Evolutionary conservation across 345 rosid genomes (phyloP).

Genomic region (Anastatica hierochuntica): DNA sequence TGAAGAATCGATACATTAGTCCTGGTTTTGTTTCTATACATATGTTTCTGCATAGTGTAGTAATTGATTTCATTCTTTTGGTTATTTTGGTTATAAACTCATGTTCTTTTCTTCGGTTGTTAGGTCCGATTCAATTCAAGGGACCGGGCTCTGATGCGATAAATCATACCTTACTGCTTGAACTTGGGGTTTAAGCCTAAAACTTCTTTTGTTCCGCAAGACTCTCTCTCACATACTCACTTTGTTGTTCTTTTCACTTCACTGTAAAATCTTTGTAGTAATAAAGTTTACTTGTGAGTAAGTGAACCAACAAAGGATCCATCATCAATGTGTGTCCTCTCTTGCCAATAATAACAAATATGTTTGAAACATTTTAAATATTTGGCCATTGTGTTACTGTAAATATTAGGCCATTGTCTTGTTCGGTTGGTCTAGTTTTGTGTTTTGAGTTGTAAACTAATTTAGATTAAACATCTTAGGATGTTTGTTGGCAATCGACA

Average conservation of each 20-base stretch:
- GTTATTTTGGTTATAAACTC: background rate
- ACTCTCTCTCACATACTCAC: background rate
- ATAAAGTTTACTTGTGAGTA: background rate
- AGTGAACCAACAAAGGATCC: background rate
- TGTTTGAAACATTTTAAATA: too few relatives aligned
- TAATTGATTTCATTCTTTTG: background rate
- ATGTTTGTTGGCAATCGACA: too few relatives aligned
- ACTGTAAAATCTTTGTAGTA: conserved; percentile 1
- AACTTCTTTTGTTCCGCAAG: background rate
- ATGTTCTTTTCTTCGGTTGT: background rate
- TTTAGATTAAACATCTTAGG: background rate
- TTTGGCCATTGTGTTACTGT: background rate
- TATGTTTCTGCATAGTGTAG: background rate
- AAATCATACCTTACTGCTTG: conserved; percentile 65
- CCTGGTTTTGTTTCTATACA: conserved; percentile 59
- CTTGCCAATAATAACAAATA: too few relatives aligned
- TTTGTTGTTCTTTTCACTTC: conserved; percentile 1
- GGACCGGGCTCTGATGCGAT: conserved; percentile 59
- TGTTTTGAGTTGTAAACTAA: too few relatives aligned
- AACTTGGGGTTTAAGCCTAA: conserved; percentile 58
- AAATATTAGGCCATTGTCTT: too few relatives aligned
- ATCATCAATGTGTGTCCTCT: background rate
- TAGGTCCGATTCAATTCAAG: conserved; percentile 87
- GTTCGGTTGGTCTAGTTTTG: too few relatives aligned
- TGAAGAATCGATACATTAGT: conserved; percentile 67